These are phyloP conservation scores for Syzygium malaccense DNA, from an alignment of 441 rosid genomes.

Conservation along the genomic window DNA sequence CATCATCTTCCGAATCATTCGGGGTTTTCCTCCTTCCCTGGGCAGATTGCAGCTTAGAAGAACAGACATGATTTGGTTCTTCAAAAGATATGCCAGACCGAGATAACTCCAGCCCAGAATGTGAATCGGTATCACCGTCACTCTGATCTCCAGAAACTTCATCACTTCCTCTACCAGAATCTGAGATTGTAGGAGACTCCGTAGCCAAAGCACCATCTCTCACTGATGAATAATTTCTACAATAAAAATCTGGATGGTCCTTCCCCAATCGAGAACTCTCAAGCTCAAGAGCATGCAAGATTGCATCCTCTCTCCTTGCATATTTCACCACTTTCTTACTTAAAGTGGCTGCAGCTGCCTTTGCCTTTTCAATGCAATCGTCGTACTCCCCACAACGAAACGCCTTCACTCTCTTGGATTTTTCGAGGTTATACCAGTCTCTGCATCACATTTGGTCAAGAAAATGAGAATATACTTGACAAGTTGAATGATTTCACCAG, in stretches of 20 bases:
- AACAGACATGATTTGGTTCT: conserved; percentile 38
- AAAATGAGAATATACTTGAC: background rate
- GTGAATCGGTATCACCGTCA: conserved; percentile 29
- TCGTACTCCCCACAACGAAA: conserved; percentile 98
- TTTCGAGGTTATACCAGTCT: conserved; percentile 97
- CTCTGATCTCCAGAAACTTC: conserved; percentile 29
- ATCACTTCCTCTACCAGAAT: conserved; percentile 44
- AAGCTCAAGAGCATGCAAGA: conserved; percentile 84
- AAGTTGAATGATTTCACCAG: background rate
- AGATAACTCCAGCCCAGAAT: conserved; percentile 58
- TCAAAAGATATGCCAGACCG: conserved; percentile 65
- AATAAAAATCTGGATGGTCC: conserved; percentile 33
- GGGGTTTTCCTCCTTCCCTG: conserved; percentile 75
- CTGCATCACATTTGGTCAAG: conserved; percentile 29
- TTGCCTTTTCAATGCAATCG: conserved; percentile 74
- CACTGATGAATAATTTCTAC: conserved; percentile 18
- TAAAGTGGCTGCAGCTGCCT: conserved; percentile 61
- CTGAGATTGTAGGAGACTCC: conserved; percentile 45
- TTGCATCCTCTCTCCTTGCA: conserved; percentile 94
- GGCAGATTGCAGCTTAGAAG: conserved; percentile 40
- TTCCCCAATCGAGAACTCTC: conserved; percentile 71
- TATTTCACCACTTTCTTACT: conserved; percentile 72
- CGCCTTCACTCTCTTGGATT: conserved; percentile 88
- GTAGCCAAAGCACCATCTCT: conserved; percentile 29
- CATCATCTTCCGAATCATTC: conserved; percentile 98